Evolutionary conservation across 1,284 basidiomycete genomes (phyloP), one percentile per base, ranked within the genome.

Genomic region (Xerocomus cyaneibrunnescens): DNA sequence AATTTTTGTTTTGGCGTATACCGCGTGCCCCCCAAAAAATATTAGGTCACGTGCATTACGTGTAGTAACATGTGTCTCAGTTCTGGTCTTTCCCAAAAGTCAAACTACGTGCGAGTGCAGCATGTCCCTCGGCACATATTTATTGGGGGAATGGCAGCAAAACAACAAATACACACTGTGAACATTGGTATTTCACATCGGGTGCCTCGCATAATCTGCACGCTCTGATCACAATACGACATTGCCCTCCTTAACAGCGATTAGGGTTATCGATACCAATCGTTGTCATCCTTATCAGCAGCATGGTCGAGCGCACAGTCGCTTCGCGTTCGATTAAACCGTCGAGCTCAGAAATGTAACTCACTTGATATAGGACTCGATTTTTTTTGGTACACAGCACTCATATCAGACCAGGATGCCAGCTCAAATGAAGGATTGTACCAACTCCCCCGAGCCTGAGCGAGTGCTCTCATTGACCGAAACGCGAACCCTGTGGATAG

Each of bases 181-280:
- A 12, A 7, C 4, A 28, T 25, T 17, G 44, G 19, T 13, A 41
- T 27, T 38, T 45, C 27, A 22, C 31, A 45, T 46, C 17, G 40
- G 34, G 36, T 17, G 38, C 45, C 47, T 44, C 52, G 37, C 51
- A 54, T 45, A 58, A 58, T 48, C 21, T 38, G 32, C 52, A 51
- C 32, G 43, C 49, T 35, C 17, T 7, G 21, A 27, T 52, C 45
- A 64, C 55, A 54, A 45, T 45, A 36, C 21, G 3, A 16, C 23
- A 41, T 42, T 30, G 27, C 25, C 22, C 28, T 35, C 28, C 43
- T 49, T 43, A 45, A 51, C 52, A 37, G 51, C 30, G 38, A 46
- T 39, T 46, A 35, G 64, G 60, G 57, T 36, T 60, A 68, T 68
- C 60, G 45, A 65, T 68, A 13, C 64, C 51, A 59, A 68, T 64